A percentile compares a stretch with the other conserved stretches of the same genome.
Conservation (phyloP, 768 basidiomycete genomes). For the Russula lepida region DNA sequence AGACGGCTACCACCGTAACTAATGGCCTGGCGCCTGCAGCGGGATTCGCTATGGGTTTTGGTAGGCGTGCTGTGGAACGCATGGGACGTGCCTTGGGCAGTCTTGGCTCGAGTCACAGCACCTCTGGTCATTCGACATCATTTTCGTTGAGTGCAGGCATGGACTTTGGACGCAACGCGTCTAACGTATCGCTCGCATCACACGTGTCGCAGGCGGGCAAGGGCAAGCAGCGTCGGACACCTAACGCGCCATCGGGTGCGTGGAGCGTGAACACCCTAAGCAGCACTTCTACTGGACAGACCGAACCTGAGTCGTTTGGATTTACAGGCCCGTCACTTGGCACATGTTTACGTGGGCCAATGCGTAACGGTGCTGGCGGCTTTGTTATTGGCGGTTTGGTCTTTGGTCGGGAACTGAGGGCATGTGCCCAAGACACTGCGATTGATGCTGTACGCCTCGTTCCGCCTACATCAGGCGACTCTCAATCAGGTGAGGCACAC, state of each 20-base stretch:
- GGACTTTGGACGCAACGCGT: constrained; percentile 17
- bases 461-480: constrained; percentile 3
- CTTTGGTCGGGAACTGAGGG: constrained; percentile 53
- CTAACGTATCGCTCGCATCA: constrained; percentile 17
- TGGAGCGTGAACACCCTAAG: constrained; percentile 26
- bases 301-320: constrained; percentile 39
- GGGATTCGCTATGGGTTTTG: constrained; percentile 47
- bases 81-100: constrained; percentile 32
- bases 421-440: constrained; percentile 50
- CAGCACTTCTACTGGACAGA: constrained; percentile 42
- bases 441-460: constrained; percentile 26
- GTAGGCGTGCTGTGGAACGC: constrained; percentile 67
- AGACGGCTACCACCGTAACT: constrained; percentile 68
- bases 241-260: constrained; percentile 51
- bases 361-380: constrained; percentile 31
- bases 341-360: constrained; percentile 45
- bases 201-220: constrained; percentile 20
- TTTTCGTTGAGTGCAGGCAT: constrained; percentile 27
- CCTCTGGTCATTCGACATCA: constrained; percentile 28
- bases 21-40: constrained; percentile 61
- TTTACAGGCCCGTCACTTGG: constrained; percentile 45
- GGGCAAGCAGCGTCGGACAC: constrained; percentile 42
- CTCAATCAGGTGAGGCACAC: constrained; percentile 1
- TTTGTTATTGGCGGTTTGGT: constrained; percentile 42
- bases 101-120: constrained; percentile 1